Percentiles rank a stretch among this genome's conserved stretches.
Conservation (phyloP, 768 basidiomycete species). For the Chalciporus piperatus region DNA sequence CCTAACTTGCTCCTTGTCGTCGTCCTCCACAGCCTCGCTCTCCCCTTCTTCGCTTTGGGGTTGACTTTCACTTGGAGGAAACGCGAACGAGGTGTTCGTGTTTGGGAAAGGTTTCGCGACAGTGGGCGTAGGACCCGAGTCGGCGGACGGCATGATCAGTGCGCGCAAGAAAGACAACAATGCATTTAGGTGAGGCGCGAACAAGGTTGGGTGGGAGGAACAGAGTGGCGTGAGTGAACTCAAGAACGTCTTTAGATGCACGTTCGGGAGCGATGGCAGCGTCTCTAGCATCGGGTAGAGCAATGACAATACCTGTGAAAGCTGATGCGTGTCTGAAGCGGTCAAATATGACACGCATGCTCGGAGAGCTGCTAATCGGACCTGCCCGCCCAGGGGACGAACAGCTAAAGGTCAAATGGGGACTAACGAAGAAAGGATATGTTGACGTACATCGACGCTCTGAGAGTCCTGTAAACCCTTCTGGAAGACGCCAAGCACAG, state of each 20-base stretch:
- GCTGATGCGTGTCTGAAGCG: constrained; percentile 57
- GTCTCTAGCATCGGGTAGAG: constrained; percentile 75
- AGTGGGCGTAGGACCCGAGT: constrained; percentile 53
- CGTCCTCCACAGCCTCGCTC: constrained; percentile 46
- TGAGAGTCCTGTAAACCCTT: constrained; percentile 65
- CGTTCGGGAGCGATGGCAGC: constrained; percentile 54
- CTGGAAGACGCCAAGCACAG: constrained; percentile 63
- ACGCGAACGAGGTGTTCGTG: constrained; percentile 36
- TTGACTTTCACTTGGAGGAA: constrained; percentile 33
- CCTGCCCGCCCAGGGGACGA: constrained; percentile 41
- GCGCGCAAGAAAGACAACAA: constrained; percentile 69
- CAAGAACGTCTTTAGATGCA: constrained; percentile 63
- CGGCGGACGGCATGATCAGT: constrained; percentile 63
- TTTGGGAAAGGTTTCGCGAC: constrained; percentile 44
- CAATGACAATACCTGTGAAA: constrained; percentile 56
- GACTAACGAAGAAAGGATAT: not conserved
- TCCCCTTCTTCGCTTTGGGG: constrained; percentile 31
- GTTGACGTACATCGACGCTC: constrained; percentile 56
- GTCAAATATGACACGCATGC: constrained; percentile 69
- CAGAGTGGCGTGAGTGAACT: constrained; percentile 69
- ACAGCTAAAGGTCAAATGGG: not conserved
- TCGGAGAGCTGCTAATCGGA: constrained; percentile 68
- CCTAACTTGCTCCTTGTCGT: constrained; percentile 67
- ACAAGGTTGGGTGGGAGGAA: constrained; percentile 64
- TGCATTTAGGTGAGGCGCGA: constrained; percentile 65